These are phyloP conservation scores for Parasitella parasitica DNA, from an alignment of 371 early-diverging fungal species.

Conservation along the genomic window DNA sequence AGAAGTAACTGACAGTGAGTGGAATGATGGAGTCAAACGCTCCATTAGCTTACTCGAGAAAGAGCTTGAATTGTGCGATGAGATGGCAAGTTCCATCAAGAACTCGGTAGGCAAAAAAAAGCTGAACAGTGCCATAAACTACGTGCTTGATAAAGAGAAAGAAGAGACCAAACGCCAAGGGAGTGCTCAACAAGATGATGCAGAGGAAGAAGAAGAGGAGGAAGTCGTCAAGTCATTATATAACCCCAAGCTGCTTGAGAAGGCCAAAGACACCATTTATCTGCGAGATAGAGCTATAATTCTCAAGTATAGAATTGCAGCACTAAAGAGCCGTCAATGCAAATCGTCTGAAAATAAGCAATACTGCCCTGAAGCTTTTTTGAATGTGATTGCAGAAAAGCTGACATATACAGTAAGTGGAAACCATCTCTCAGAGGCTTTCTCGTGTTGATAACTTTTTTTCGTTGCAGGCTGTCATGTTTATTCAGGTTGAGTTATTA, in stretches of 20 bases:
- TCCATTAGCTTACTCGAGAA: conserved; percentile 74
- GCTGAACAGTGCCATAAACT: conserved; percentile 80
- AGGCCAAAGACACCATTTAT: conserved; percentile 77
- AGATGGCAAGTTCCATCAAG: conserved; percentile 72
- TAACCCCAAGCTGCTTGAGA: conserved; percentile 73
- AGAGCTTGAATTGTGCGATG: conserved; percentile 74
- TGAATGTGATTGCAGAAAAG: conserved; percentile 90
- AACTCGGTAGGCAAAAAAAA: conserved; percentile 76
- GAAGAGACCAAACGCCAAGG: conserved; percentile 53
- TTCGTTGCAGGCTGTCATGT: conserved; percentile 77
- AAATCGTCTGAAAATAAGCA: conserved; percentile 72
- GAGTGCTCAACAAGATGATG: conserved; percentile 23
- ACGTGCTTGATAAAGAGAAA: conserved; percentile 55
- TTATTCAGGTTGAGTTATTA: conserved; percentile 93
- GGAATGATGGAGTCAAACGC: conserved; percentile 85
- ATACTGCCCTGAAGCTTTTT: conserved; percentile 92
- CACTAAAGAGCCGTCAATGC: conserved; percentile 80
- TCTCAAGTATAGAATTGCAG: conserved; percentile 78
- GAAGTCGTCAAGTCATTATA: conserved; percentile 57
- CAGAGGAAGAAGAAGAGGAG: conserved; percentile 45
- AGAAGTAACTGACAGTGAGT: conserved; percentile 89
- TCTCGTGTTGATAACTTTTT: background rate
- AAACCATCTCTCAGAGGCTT: too few species aligned
- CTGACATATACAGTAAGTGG: conserved; percentile 74
- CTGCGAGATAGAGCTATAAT: conserved; percentile 74